Evolutionary conservation across 345 rosid genomes (phyloP), one percentile per base, ranked within the genome.

Genomic region (Zanthoxylum bungeanum): DNA sequence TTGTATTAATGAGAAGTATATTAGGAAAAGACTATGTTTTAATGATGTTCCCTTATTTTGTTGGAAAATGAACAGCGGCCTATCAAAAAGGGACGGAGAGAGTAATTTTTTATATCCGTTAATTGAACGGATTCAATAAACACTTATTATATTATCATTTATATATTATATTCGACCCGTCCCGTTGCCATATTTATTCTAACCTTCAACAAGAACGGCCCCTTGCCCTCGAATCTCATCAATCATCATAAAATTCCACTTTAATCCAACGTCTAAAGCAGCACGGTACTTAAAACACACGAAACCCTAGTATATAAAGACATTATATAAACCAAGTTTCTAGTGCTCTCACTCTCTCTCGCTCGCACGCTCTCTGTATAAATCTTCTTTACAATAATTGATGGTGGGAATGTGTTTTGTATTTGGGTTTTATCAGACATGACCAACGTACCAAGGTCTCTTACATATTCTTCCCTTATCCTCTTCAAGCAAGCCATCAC

Each of bases 361-460:
- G 0, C 44, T 19, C 46, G 0, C 50, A 28, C 44, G 12, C 28
- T 68, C 44, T n/a, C 24, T n/a, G n/a, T n/a, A n/a, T n/a, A n/a
- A 12, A 50, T 64, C 37, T 57, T 39, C 63, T 77, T 17, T 53
- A 3, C n/a, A n/a, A n/a, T n/a, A n/a, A n/a, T 76, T 56, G 22
- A 17, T 69, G 73, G 64, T 53, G 76, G 79, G 73, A 52, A 76
- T 76, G 57, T 24, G 60, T 37, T n/a, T 39, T 57, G 70, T 70
- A 64, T 66, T 66, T 58, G 36, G 75, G 27, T 52, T 9, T 69
- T 31, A 75, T 70, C 75, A 67, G 71, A 68, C 72, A 85, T 87
- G 90, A 63, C 68, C 72, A 78, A 82, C 77, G 28, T 77, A 8
- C 77, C 74, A 44, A 80, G 46, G 66, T 71, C 76, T 62, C 76